Conservation (phyloP, 371 early-diverging fungal genomes). For the Mortierella polycephala region DNA sequence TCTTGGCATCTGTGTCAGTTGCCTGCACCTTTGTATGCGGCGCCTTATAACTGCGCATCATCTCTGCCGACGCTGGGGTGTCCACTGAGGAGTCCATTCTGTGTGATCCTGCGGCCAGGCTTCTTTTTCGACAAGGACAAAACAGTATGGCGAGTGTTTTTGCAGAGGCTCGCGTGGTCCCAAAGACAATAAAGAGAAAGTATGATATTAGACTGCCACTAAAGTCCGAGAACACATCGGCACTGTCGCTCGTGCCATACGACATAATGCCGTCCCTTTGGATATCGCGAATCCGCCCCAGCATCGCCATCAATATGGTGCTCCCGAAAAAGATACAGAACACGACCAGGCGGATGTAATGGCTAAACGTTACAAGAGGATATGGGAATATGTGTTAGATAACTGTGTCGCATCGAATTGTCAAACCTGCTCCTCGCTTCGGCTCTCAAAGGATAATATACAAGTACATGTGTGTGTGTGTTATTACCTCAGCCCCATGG, state of each 20-base stretch:
- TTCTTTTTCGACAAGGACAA: constrained; percentile 5
- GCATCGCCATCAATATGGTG: constrained; percentile 18
- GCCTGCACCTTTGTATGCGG: no score
- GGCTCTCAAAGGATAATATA: background rate
- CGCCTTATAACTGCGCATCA: background rate
- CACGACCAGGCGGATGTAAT: constrained; percentile 28
- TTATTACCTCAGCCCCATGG: constrained; percentile 20
- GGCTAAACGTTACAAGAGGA: constrained; percentile 5
- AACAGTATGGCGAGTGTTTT: constrained; percentile 6
- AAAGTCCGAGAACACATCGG: constrained; percentile 20
- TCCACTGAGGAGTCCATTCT: no score
- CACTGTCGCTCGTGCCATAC: background rate
- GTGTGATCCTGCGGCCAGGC: background rate
- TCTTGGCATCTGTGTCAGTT: no score
- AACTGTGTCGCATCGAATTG: no score
- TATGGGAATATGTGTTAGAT: no score
- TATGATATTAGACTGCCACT: constrained; percentile 33
- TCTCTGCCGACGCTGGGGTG: background rate
- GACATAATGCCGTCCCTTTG: background rate
- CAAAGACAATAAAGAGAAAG: constrained; percentile 29
- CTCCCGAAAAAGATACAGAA: constrained; percentile 25
- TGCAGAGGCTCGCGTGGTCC: constrained; percentile 27
- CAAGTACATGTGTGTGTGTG: background rate
- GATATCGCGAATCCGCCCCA: constrained; percentile 10
- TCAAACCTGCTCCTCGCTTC: no score